phyloP scores from a whole-genome alignment of 306 rosid genomes.

The Rubus parviflorus region DNA sequence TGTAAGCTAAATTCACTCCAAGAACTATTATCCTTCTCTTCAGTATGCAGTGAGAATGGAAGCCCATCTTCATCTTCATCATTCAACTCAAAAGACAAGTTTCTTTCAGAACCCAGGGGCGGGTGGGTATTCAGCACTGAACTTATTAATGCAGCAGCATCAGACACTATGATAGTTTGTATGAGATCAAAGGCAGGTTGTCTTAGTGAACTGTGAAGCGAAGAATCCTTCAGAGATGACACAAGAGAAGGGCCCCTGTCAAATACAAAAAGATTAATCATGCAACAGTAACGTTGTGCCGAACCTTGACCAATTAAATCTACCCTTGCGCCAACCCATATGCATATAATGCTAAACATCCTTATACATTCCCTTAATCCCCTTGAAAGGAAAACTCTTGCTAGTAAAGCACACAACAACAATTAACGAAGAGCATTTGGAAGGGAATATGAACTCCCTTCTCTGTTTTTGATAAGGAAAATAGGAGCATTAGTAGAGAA shows the following conservation, averaged over 20 bases:
- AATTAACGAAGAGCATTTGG: background rate
- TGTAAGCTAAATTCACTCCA: slow-evolving; percentile 69
- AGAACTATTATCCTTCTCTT: slow-evolving; percentile 58
- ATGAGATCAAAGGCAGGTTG: slow-evolving; percentile 97
- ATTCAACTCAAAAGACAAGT: slow-evolving; percentile 41
- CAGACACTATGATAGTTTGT: slow-evolving; percentile 76
- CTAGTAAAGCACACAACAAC: background rate
- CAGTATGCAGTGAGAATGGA: slow-evolving; percentile 35
- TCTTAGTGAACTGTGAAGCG: slow-evolving; percentile 85
- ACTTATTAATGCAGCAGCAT: slow-evolving; percentile 75
- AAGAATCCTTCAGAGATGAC: slow-evolving; percentile 86
- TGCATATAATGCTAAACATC: background rate
- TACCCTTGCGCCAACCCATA: slow-evolving; percentile 12
- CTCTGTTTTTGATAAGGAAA: background rate
- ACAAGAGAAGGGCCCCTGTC: slow-evolving; percentile 95
- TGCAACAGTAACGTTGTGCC: slow-evolving; percentile 24
- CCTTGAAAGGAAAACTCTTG: background rate
- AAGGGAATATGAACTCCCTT: background rate
- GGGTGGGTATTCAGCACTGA: slow-evolving; percentile 50
- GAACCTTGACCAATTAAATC: slow-evolving; percentile 19
- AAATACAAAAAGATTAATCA: slow-evolving; percentile 37
- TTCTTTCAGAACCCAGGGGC: slow-evolving; percentile 35
- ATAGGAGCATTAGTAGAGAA: background rate
- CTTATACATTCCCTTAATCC: background rate
- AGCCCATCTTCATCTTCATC: slow-evolving; percentile 49